Base-by-base conservation (phyloP, 306 rosid species). In the Cercis canadensis region DNA sequence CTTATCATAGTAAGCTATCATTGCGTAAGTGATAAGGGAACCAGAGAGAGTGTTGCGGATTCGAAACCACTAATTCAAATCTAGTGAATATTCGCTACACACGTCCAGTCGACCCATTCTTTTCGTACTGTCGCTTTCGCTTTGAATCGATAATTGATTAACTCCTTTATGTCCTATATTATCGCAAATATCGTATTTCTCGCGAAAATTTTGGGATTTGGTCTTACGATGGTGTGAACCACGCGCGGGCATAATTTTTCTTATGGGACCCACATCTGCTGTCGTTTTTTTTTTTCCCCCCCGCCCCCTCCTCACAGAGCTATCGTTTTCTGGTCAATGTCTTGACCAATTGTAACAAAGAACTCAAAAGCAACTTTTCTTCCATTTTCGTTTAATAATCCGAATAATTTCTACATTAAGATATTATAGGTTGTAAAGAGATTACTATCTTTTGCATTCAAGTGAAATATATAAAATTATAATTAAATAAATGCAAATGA, bases 21-120 rank as follows among this genome's bases (percentile, higher is more conserved):
- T 12, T 39, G 45, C 34, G 10, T 51, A 59, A 13, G 41, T 75
- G 83, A 86, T 83, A 81, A 74, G 88, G 1, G 0, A 3, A 17
- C 0, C 0, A 0, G 7, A 10, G 41, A n/a, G 47, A 18, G 72
- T 21, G 58, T 57, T 16, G 64, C 94, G 96, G 97, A 92, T 81
- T 84, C 82, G 84, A 92, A 89, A 82, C 70, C 78, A 76, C 69
- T 33, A 64, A 78, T 81, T 86, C 80, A 85, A 92, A 89, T 87
- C 62, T 70, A 81, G 87, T 89, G 92, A 81, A 89, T 84, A 80
- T 87, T 84, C 85, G 75, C 31, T 5, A 54, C 83, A 81, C 85
- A 86, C 85, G 96, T 92, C 96, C 98, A 78, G 72, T 78, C 67
- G 72, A 13, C 71, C 80, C 64, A 41, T 3, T 13, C 34, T 32